Evolutionary conservation across 805 yeast species (phyloP).

Genomic region (Wickerhamomyces alni): DNA sequence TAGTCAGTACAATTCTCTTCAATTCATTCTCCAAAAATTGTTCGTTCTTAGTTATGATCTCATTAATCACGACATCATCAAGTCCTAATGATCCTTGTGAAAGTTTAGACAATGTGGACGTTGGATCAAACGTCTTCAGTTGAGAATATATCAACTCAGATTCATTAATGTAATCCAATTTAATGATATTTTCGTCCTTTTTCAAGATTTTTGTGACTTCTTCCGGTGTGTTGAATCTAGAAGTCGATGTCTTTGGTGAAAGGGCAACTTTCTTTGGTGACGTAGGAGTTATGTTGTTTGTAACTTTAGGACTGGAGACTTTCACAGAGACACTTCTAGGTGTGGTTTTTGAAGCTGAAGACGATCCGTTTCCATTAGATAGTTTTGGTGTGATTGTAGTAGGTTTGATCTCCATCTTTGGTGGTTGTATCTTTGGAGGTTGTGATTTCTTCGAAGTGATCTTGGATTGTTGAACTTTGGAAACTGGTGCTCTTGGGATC

Average conservation of each 20-base stretch:
- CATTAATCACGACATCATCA: slow-evolving; percentile 27
- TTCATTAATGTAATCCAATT: slow-evolving; percentile 18
- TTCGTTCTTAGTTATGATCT: slow-evolving; percentile 23
- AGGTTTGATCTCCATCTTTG: slow-evolving; percentile 4
- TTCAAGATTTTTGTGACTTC: slow-evolving; percentile 7
- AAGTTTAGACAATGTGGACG: slow-evolving; percentile 5
- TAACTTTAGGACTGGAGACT: no score
- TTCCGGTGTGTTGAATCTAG: slow-evolving; percentile 1
- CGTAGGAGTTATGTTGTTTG: no score
- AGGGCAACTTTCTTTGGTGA: neutral
- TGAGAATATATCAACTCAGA: slow-evolving; percentile 13
- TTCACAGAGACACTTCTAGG: no score
- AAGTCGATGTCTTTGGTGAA: neutral
- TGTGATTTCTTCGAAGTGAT: neutral
- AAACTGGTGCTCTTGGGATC: neutral
- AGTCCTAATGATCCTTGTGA: slow-evolving; percentile 7
- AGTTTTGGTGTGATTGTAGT: slow-evolving; percentile 1
- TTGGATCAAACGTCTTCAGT: slow-evolving; percentile 14
- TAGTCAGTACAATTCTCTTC: slow-evolving; percentile 23
- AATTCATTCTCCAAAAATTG: slow-evolving; percentile 14
- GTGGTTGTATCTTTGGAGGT: slow-evolving; percentile 14
- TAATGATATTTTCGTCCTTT: slow-evolving; percentile 18
- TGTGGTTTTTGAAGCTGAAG: no score
- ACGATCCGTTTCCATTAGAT: neutral
- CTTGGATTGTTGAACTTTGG: neutral